Conservation (phyloP, 805 yeast species). For the Kuraishia floccosa region DNA sequence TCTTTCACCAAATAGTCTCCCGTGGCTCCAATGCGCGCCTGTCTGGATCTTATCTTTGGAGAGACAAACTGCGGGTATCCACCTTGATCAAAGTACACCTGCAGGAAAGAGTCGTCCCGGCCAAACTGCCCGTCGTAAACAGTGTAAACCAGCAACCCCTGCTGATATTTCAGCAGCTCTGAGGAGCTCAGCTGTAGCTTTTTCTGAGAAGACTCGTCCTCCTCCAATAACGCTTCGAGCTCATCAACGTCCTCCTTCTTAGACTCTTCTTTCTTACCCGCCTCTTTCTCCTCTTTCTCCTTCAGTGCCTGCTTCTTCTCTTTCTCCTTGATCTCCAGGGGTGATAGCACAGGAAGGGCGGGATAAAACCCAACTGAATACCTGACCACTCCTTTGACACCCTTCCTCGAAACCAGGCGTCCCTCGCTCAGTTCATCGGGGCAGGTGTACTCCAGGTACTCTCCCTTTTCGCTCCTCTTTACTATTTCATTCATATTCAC, state of each 20-base stretch:
- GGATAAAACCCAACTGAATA: slow-evolving; percentile 82
- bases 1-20: slow-evolving; percentile 75
- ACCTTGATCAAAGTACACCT: slow-evolving; percentile 65
- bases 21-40: slow-evolving; percentile 25
- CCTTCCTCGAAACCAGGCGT: slow-evolving; percentile 59
- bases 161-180: slow-evolving; percentile 43
- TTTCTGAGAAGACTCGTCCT: slow-evolving; percentile 21
- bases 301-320: background rate
- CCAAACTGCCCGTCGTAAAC: slow-evolving; percentile 47
- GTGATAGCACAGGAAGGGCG: slow-evolving; percentile 61
- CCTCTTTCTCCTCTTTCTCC: slow-evolving; percentile 1
- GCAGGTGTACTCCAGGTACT: slow-evolving; percentile 43
- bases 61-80: slow-evolving; percentile 56
- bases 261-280: slow-evolving; percentile 30
- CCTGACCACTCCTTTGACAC: slow-evolving; percentile 72
- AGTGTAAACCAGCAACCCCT: slow-evolving; percentile 71
- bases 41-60: slow-evolving; percentile 34
- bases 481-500: slow-evolving; percentile 58
- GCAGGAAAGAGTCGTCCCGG: slow-evolving; percentile 52
- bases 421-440: slow-evolving; percentile 48
- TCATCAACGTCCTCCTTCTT: slow-evolving; percentile 18
- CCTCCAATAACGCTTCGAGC: slow-evolving; percentile 21
- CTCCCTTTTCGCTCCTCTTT: slow-evolving; percentile 53
- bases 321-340: slow-evolving; percentile 12
- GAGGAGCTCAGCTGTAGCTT: slow-evolving; percentile 44